Evolutionary conservation across 2,329 filamentous ascomycete genomes (phyloP).

Genomic region (Sclerotinia nivalis): DNA sequence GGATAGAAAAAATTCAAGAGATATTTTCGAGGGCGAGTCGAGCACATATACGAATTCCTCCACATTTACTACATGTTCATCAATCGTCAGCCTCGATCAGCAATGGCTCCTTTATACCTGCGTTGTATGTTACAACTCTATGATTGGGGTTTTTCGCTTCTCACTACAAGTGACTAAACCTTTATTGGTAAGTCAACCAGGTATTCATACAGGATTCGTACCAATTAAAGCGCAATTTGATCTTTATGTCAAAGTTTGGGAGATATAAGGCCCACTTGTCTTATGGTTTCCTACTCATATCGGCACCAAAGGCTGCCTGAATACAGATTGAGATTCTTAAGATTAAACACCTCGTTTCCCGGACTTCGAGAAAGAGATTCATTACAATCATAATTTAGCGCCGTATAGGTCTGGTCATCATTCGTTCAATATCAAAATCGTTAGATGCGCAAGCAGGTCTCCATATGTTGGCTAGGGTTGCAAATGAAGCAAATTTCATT

Average conservation of each 20-base stretch:
- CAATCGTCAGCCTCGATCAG: neutral
- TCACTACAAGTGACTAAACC: neutral
- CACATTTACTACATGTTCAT: neutral
- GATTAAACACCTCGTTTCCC: neutral
- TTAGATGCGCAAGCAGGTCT: neutral
- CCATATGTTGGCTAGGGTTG: neutral
- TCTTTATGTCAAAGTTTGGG: neutral
- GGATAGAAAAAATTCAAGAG: neutral
- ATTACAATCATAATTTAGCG: neutral
- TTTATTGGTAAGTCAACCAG: neutral
- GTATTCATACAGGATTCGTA: neutral
- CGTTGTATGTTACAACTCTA: neutral
- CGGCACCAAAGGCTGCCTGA: neutral
- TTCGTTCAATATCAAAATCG: neutral
- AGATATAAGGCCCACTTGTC: neutral
- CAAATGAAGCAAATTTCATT: neutral
- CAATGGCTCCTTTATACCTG: neutral
- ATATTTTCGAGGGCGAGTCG: neutral
- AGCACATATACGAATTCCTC: neutral
- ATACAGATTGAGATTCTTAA: neutral
- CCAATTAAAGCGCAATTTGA: neutral
- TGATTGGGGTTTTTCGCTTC: neutral
- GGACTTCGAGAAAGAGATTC: neutral
- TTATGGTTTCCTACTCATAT: neutral
- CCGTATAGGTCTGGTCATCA: neutral